Conservation (phyloP, 352 stramenopile species). For the Globisporangium parvum region DNA sequence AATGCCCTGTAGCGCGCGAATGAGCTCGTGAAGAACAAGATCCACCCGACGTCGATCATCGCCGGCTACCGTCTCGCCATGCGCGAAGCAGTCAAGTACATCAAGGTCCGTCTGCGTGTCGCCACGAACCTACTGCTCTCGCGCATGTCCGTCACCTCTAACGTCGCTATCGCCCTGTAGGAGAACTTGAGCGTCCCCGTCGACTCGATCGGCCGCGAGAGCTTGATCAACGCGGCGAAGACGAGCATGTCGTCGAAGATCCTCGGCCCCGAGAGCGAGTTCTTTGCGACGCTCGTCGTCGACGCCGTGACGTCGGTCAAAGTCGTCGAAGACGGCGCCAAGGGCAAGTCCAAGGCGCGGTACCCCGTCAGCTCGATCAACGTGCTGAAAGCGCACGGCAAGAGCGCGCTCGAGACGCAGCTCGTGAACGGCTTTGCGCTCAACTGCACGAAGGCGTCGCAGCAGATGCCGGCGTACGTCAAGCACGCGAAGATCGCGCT, state of each 20-base stretch:
- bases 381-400: conserved; percentile 96
- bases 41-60: conserved; percentile 99
- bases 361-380: conserved; percentile 99
- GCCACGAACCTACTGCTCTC: no score
- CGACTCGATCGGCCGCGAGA: conserved; percentile 90
- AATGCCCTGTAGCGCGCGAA: conserved; percentile 82
- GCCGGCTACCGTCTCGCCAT: conserved; percentile 98
- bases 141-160: no score
- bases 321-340: conserved; percentile 82
- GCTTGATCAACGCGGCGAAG: conserved; percentile 96
- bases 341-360: conserved; percentile 78
- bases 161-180: conserved; percentile 1
- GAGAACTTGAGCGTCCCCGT: conserved; percentile 96
- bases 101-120: conserved; percentile 75
- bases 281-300: conserved; percentile 97
- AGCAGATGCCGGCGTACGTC: conserved; percentile 97
- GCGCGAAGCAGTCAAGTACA: conserved; percentile 98
- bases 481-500: conserved; percentile 95
- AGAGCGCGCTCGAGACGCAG: conserved; percentile 85
- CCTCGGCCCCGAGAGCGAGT: conserved; percentile 95
- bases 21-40: conserved; percentile 97
- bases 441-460: conserved; percentile 95
- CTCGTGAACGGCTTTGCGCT: conserved; percentile 96
- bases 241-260: conserved; percentile 99
- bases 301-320: conserved; percentile 96